These are phyloP conservation scores for Viola odorata DNA, from an alignment of 345 rosid genomes.

Conservation along the genomic window DNA sequence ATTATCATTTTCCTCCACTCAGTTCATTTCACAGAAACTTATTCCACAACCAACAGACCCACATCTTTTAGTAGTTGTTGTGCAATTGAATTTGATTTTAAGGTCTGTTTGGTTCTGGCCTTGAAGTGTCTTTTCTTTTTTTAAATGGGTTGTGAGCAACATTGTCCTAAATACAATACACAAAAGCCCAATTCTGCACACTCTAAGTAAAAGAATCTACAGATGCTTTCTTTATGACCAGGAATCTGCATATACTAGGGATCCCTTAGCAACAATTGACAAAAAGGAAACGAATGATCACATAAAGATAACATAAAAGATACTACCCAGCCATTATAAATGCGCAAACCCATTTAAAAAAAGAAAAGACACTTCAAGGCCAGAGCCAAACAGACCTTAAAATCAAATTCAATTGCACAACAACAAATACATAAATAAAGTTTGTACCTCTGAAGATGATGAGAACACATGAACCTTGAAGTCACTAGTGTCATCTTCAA, in stretches of 20 bases:
- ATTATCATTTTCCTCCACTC: no score
- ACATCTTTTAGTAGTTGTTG: neutral
- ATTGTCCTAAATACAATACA: neutral
- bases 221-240: no score
- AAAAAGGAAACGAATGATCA: no score
- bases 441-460: conserved; percentile 53
- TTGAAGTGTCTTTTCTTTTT: neutral
- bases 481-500: conserved; percentile 26
- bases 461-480: conserved; percentile 49
- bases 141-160: neutral
- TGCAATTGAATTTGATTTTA: neutral
- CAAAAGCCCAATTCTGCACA: no score
- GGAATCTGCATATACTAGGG: no score
- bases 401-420: neutral
- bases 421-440: neutral
- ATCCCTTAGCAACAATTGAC: no score
- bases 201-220: no score
- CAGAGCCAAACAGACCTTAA: neutral
- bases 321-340: neutral
- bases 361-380: neutral
- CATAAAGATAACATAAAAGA: no score
- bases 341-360: neutral
- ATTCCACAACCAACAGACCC: neutral
- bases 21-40: neutral
- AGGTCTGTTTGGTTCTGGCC: neutral